Evolutionary conservation across 169 alveolate genomes (phyloP).

Genomic region (Babesia gibsoni): DNA sequence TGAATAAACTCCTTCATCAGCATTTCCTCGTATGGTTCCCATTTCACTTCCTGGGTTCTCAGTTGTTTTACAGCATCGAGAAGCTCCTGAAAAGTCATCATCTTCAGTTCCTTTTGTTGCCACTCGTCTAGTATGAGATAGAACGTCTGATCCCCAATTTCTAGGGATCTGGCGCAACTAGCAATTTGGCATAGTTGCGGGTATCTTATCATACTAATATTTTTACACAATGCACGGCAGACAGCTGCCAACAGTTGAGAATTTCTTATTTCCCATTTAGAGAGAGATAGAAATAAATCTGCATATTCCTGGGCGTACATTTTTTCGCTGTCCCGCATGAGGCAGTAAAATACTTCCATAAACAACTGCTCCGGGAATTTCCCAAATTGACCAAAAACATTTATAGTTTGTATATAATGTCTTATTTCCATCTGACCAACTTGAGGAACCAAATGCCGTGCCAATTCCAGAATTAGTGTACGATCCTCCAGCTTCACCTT

Average conservation of each 20-base stretch:
- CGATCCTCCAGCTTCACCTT: constrained; percentile 62
- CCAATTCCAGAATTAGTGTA: constrained; percentile 49
- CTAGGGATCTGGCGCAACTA: constrained; percentile 60
- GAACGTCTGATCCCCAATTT: constrained; percentile 66
- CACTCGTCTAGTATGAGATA: constrained; percentile 69
- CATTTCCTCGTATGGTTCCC: constrained; percentile 49
- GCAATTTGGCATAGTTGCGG: constrained; percentile 63
- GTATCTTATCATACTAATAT: constrained; percentile 65
- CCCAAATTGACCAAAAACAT: constrained; percentile 62
- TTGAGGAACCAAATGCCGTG: constrained; percentile 65
- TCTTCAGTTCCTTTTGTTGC: constrained; percentile 71
- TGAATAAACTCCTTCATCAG: constrained; percentile 44
- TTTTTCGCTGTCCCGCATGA: constrained; percentile 59
- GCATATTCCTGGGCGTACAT: constrained; percentile 69
- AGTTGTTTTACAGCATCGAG: constrained; percentile 53
- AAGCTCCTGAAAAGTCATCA: constrained; percentile 72
- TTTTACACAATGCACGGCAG: constrained; percentile 62
- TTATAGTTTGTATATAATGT: constrained; percentile 61
- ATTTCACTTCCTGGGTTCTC: constrained; percentile 21
- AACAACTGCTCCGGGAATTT: constrained; percentile 69
- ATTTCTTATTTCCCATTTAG: constrained; percentile 63
- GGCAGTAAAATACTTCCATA: constrained; percentile 67
- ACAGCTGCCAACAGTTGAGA: constrained; percentile 63
- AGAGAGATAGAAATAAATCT: constrained; percentile 59
- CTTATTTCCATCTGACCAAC: constrained; percentile 68